A percentile compares a stretch with the other conserved stretches of the same genome.
Evolutionary conservation across 768 basidiomycete species (phyloP).

Genomic region (Rhizopogon rudus): DNA sequence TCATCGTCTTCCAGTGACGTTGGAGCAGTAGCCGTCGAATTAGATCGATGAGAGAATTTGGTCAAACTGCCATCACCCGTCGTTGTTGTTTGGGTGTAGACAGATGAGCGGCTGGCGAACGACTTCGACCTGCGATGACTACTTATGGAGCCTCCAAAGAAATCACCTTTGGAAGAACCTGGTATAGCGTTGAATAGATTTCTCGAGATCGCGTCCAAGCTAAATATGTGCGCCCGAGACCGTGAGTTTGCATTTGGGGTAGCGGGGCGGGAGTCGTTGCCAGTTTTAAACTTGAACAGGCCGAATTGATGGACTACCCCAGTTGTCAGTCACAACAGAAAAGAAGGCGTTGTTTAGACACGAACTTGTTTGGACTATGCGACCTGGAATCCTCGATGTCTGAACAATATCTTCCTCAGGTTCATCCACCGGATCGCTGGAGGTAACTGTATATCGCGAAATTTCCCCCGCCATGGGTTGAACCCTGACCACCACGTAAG

Average conservation of each 20-base stretch:
- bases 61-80: slow-evolving; percentile 63
- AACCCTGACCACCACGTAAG: slow-evolving; percentile 75
- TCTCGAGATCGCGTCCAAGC: slow-evolving; percentile 84
- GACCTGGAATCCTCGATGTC: slow-evolving; percentile 63
- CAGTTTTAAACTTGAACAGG: slow-evolving; percentile 82
- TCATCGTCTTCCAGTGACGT: slow-evolving; percentile 68
- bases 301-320: slow-evolving; percentile 79
- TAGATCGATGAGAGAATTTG: slow-evolving; percentile 69
- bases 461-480: slow-evolving; percentile 83
- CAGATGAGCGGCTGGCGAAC: slow-evolving; percentile 66
- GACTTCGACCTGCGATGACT: slow-evolving; percentile 68
- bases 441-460: slow-evolving; percentile 72
- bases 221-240: slow-evolving; percentile 75
- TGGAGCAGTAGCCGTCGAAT: slow-evolving; percentile 58
- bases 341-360: slow-evolving; percentile 6
- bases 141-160: slow-evolving; percentile 71
- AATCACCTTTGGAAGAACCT: slow-evolving; percentile 65
- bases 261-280: slow-evolving; percentile 69
- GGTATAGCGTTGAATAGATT: slow-evolving; percentile 77
- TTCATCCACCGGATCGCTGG: slow-evolving; percentile 69
- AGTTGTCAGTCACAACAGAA: not conserved
- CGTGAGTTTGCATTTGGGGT: slow-evolving; percentile 81
- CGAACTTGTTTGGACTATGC: slow-evolving; percentile 81
- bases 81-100: slow-evolving; percentile 63
- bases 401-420: slow-evolving; percentile 81